These are phyloP conservation scores for Candida tetrigidarum DNA, from an alignment of 1,139 yeast species.

Conservation along the genomic window DNA sequence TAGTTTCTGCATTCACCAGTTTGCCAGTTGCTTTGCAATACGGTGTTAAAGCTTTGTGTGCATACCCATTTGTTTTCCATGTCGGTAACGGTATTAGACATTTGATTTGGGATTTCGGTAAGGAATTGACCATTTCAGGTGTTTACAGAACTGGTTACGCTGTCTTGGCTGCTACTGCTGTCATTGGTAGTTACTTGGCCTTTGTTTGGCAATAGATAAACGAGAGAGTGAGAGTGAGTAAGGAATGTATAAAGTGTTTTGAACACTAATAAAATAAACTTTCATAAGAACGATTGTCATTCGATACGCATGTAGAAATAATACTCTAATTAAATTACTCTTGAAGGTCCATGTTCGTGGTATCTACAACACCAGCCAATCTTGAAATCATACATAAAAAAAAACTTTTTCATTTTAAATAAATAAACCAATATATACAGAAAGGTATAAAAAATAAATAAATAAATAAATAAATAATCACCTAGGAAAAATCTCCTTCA, in stretches of 20 bases:
- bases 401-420: constrained; percentile 7
- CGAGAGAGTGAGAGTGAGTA: not conserved
- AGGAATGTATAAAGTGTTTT: too few species aligned
- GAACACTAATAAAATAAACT: too few species aligned
- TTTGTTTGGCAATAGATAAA: constrained; percentile 31
- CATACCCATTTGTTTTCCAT: constrained; percentile 90
- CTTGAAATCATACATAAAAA: too few species aligned
- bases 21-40: constrained; percentile 68
- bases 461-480: not conserved
- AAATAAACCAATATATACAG: constrained; percentile 14
- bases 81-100: constrained; percentile 88
- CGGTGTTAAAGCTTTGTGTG: constrained; percentile 67
- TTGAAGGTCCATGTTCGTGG: too few species aligned
- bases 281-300: too few species aligned
- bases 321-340: too few species aligned
- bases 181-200: constrained; percentile 62
- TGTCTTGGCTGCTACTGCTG: constrained; percentile 73
- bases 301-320: too few species aligned
- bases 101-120: constrained; percentile 88
- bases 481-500: constrained; percentile 13
- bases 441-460: constrained; percentile 12
- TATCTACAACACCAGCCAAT: too few species aligned
- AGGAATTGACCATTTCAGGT: constrained; percentile 77
- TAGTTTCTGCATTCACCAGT: constrained; percentile 57
- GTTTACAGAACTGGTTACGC: constrained; percentile 92